Conservation (phyloP, 2,329 filamentous ascomycete species). For the Fonsecaea pugnacius region DNA sequence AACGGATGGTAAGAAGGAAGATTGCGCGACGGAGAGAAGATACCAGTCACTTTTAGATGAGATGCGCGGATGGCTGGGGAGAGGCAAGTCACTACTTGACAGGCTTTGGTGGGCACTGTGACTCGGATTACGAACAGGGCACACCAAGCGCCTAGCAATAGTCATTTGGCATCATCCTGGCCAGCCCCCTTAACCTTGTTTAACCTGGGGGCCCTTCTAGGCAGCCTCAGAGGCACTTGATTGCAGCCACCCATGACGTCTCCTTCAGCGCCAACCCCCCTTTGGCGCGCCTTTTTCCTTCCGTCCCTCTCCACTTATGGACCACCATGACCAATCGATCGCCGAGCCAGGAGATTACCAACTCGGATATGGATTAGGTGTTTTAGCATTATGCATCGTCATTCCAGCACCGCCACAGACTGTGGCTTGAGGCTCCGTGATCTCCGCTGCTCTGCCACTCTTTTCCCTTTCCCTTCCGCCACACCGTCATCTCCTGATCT, state of each 20-base stretch:
- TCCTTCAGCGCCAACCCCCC: neutral
- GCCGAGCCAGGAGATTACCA: neutral
- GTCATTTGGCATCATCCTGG: slow-evolving; percentile 3
- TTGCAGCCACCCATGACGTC: slow-evolving; percentile 21
- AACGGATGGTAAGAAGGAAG: slow-evolving; percentile 6
- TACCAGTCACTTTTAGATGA: slow-evolving; percentile 13
- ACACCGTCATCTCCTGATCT: neutral
- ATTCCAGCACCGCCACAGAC: slow-evolving; percentile 8
- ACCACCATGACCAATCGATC: neutral
- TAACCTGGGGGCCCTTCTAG: slow-evolving; percentile 9
- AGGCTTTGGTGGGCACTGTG: slow-evolving; percentile 1
- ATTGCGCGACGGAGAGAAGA: slow-evolving; percentile 15
- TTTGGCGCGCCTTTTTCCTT: neutral
- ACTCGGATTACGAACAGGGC: slow-evolving; percentile 16
- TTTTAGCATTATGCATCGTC: neutral
- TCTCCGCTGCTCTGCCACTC: slow-evolving; percentile 2
- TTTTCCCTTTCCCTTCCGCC: neutral
- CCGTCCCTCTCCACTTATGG: neutral
- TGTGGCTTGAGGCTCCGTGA: slow-evolving; percentile 14
- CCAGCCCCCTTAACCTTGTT: slow-evolving; percentile 11
- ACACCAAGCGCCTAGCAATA: neutral
- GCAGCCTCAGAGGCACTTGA: slow-evolving; percentile 9
- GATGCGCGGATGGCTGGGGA: slow-evolving; percentile 12
- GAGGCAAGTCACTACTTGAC: slow-evolving; percentile 14
- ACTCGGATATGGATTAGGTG: neutral